These are phyloP conservation scores for Kodamaea hsintzibuensis DNA, from an alignment of 805 yeast species.

Conservation along the genomic window DNA sequence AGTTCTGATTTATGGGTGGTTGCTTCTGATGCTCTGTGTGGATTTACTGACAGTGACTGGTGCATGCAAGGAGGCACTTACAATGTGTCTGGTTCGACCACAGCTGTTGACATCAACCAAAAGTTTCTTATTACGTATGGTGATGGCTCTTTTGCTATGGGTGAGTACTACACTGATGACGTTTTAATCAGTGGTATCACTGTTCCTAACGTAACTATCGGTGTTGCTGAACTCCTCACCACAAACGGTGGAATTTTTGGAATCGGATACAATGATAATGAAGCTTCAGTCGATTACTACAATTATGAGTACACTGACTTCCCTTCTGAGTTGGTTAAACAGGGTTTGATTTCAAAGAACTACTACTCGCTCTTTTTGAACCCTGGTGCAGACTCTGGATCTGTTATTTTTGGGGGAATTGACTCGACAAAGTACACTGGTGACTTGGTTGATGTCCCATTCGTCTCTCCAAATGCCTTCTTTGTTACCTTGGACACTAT, in stretches of 20 bases:
- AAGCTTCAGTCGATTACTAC: neutral
- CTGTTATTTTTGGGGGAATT: constrained; percentile 18
- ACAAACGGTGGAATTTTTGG: constrained; percentile 7
- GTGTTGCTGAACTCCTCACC: neutral
- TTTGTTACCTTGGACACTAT: constrained; percentile 2
- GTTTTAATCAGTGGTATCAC: constrained; percentile 3
- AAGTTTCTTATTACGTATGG: constrained; percentile 2
- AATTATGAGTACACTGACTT: constrained; percentile 3
- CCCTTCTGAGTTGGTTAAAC: constrained; percentile 1
- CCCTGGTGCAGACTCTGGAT: constrained; percentile 10
- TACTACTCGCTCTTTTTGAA: constrained; percentile 16
- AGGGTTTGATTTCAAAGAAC: constrained; percentile 10
- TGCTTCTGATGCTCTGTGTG: constrained; percentile 5
- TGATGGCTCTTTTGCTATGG: constrained; percentile 3
- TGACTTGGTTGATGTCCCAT: neutral
- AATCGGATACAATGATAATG: constrained; percentile 6
- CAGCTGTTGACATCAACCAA: constrained; percentile 6
- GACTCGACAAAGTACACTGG: constrained; percentile 16
- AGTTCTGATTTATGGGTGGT: constrained; percentile 14
- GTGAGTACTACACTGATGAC: constrained; percentile 5
- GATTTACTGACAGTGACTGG: neutral
- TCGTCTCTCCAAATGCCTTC: neutral
- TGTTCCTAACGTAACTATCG: neutral
- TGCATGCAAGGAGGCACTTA: constrained; percentile 9
- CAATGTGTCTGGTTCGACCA: constrained; percentile 8